Base-by-base conservation (phyloP, 257 asterid species). In the Dorcoceras hygrometricum region DNA sequence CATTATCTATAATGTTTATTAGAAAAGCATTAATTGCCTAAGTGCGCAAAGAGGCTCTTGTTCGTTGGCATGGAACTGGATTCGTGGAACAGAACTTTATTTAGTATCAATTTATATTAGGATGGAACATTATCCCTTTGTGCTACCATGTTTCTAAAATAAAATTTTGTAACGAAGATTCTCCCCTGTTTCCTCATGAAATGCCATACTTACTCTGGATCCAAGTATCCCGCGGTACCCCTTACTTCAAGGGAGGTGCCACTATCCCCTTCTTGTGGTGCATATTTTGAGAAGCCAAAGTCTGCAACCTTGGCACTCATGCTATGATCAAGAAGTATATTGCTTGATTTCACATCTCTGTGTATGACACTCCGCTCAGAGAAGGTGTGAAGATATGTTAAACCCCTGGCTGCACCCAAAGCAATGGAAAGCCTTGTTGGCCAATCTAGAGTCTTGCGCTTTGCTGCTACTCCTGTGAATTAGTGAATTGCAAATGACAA, bases 261-360 rank as follows among this genome's bases (percentile, higher is more conserved):
- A 56, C 96, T 90, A 56, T 90, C 97, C 64, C 92, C 97, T 79
- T 90, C 96, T 70, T 90, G 97, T 48, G 97, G 87, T 70, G 96
- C 96, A 67, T 90, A 90, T 76, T 90, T 90, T 54, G 97, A 90
- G 73, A 90, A 84, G 32, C 90, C 97, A 24, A 90, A 90, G 64
- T 90, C 97, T 23, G 96, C 91, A 71, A 90, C 96, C 79, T 88
- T 90, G 50, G 97, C 96, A 51, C 85, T 74, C 97, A 90, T 90
- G 83, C 95, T 88, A 26, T 90, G 90, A 67, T 90, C 96, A 61
- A 90, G 83, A 70, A 90, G 97, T 77, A 90, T 90, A 65, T 90
- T 90, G 50, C 97, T 90, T 71, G 97, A 90, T 75, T 90, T 90
- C 57, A 90, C 97, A 74, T 90, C 97, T 74, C 97, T 90, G 65